These are phyloP conservation scores for Liquidambar formosana DNA, from an alignment of 164 flowering plant genomes.

Conservation along the genomic window DNA sequence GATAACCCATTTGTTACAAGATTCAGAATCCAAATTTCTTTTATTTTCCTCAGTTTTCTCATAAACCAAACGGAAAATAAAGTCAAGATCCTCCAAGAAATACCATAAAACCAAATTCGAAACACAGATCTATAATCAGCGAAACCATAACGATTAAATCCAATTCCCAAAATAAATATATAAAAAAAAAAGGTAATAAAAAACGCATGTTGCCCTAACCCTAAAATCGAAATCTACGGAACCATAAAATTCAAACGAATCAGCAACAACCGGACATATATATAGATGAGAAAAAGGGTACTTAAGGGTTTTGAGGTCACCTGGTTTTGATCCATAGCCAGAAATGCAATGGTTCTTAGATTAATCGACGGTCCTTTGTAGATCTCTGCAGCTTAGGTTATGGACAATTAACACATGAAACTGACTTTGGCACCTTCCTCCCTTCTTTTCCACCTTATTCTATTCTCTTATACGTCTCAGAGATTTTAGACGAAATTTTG, in stretches of 20 bases:
- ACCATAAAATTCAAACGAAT: neutral
- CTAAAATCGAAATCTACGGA: neutral
- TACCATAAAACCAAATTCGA: neutral
- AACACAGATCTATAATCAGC: neutral
- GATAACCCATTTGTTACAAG: no score
- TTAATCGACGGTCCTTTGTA: no score
- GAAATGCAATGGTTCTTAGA: constrained; percentile 2
- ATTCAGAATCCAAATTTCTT: no score
- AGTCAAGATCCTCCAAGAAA: neutral
- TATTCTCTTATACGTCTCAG: no score
- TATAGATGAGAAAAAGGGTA: neutral
- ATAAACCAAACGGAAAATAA: no score
- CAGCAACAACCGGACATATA: neutral
- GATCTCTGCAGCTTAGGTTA: no score
- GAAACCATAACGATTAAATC: neutral
- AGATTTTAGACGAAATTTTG: no score
- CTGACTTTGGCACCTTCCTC: no score
- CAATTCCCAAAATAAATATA: neutral
- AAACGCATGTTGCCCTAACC: neutral
- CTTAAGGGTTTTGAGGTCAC: neutral
- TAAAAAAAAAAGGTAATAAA: neutral
- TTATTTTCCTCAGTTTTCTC: no score
- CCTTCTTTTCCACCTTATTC: no score
- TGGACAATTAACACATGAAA: no score
- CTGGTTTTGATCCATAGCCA: constrained; percentile 21